Evolutionary conservation across 805 yeast genomes (phyloP), one percentile per base, ranked within the genome.

Genomic region (Candida boleticola): DNA sequence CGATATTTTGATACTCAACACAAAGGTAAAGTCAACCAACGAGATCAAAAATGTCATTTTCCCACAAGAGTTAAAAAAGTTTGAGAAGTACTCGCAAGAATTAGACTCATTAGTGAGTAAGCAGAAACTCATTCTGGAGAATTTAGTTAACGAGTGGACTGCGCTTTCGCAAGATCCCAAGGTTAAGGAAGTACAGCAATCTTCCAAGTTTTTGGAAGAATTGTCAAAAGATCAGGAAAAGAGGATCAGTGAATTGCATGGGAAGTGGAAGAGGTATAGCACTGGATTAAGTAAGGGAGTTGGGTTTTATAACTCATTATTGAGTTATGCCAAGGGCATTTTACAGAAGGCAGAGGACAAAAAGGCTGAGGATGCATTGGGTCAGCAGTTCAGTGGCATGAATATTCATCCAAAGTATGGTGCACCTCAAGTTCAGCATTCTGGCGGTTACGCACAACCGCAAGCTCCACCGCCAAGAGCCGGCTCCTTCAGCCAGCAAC

Each of bases 21-120:
- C 71, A 46, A 79, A 77, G 46, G 73, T 77, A 34, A 75, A 73
- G 29, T 66, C 79, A 4, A 79, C 78, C 5, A 71, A 76, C 35
- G 89, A 83, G 44, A 70, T 80, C 45, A 74, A 73, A 48, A 66
- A 74, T 7, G 62, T 66, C 25, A 71, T 71, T 14, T 89, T 90
- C 57, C 76, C 80, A 14, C 74, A 77, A 43, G 96, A 89, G 58
- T 65, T 92, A 48, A 77, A 73, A 38, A 92, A 92, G 61, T 92
- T 89, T 60, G 77, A 76, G 29, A 83, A 84, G 0, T 80, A 79
- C 48, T 80, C 80, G 39, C 71, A 75, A 2, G 77, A 95, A 41
- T 65, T 92, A 20, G 85, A 81, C 29, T 76, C 80, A 1, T 77
- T 90, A 9, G 72, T 84, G n/a, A 74, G 73, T 30, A 79, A 80